Percentiles rank a stretch among this genome's conserved stretches.
Evolutionary conservation across 2,329 filamentous ascomycete genomes (phyloP).

Genomic region (Talaromyces islandicus): DNA sequence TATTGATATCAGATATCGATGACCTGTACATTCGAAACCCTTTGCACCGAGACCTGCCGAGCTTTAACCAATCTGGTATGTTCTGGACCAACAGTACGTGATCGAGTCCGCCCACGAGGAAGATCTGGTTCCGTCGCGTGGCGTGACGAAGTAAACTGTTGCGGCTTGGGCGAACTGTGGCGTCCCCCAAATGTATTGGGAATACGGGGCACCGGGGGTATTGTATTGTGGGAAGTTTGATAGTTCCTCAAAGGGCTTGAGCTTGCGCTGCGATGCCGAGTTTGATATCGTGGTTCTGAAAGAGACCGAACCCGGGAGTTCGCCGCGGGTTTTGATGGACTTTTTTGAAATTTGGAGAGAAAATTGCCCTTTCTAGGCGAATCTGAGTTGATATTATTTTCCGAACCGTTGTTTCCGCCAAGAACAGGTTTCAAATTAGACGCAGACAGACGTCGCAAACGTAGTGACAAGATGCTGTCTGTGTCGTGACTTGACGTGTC

Average conservation of each 20-base stretch:
- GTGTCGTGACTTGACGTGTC: background rate
- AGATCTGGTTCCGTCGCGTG: background rate
- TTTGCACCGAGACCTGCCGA: background rate
- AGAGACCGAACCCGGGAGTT: background rate
- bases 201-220: background rate
- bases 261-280: background rate
- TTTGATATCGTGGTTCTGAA: background rate
- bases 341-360: background rate
- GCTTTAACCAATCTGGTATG: conserved; percentile 2
- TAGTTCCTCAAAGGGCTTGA: background rate
- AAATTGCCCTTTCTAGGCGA: background rate
- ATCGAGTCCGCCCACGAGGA: conserved; percentile 6
- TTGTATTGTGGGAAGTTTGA: background rate
- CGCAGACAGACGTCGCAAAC: background rate
- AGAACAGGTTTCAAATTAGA: background rate
- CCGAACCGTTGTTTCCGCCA: background rate
- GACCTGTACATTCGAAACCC: background rate
- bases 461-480: background rate
- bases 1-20: background rate
- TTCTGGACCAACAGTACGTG: conserved; percentile 4
- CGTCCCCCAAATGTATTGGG: background rate
- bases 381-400: background rate
- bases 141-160: background rate
- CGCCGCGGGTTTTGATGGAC: background rate
- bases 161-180: background rate